Evolutionary conservation across 1,284 basidiomycete species (phyloP).

Genomic region (Tilletia indica): DNA sequence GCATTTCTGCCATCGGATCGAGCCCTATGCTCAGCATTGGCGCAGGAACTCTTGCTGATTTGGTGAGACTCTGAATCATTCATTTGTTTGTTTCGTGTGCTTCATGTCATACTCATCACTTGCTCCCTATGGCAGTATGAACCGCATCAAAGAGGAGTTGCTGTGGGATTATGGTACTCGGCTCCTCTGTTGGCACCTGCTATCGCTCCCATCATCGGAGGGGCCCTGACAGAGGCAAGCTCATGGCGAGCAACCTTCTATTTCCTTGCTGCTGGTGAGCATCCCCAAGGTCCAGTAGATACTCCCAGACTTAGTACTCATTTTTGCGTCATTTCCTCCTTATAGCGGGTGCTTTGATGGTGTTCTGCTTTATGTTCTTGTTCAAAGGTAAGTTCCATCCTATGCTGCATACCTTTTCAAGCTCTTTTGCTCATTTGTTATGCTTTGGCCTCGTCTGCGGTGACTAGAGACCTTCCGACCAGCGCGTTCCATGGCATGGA

Average conservation of each 20-base stretch:
- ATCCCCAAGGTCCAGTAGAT: background rate
- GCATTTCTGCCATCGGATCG: constrained; percentile 21
- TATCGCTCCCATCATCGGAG: constrained; percentile 26
- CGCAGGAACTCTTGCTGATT: constrained; percentile 27
- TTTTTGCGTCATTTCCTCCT: background rate
- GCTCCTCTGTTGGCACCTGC: constrained; percentile 26
- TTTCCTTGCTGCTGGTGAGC: constrained; percentile 22
- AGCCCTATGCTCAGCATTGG: constrained; percentile 25
- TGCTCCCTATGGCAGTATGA: constrained; percentile 17
- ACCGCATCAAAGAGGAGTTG: constrained; percentile 23
- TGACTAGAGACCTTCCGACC: constrained; percentile 8
- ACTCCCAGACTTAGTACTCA: background rate
- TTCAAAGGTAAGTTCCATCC: constrained; percentile 10
- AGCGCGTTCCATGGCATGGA: constrained; percentile 11
- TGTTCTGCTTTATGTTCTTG: constrained; percentile 2
- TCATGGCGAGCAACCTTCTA: constrained; percentile 28
- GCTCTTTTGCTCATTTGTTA: too few species aligned
- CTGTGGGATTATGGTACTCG: constrained; percentile 28
- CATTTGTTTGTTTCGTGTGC: too few species aligned
- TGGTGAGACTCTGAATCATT: background rate
- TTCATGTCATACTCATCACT: background rate
- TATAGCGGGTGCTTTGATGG: background rate
- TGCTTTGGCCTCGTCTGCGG: background rate
- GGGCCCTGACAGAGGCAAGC: constrained; percentile 20
- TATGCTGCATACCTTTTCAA: background rate